Evolutionary conservation across 257 asterid genomes (phyloP).

Genomic region (Paraleonurus japonicus): DNA sequence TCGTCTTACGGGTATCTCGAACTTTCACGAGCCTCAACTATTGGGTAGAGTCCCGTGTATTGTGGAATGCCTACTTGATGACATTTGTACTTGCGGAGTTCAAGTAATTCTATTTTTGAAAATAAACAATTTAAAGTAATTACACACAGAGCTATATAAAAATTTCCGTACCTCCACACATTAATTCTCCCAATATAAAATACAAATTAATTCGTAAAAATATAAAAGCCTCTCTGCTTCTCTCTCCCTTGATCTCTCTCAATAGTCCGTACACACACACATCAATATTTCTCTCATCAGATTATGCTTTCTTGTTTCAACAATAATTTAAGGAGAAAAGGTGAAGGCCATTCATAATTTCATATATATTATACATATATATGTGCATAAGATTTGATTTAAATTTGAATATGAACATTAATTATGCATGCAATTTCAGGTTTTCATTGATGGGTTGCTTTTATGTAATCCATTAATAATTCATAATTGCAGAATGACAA

Average conservation of each 20-base stretch:
- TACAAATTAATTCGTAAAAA: not conserved
- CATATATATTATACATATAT: not conserved
- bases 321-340: slow-evolving; percentile 11
- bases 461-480: slow-evolving; percentile 31
- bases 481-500: slow-evolving; percentile 46
- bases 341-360: slow-evolving; percentile 16
- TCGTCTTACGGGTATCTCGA: too few relatives aligned
- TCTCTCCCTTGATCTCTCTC: not conserved
- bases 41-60: too few relatives aligned
- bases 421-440: slow-evolving; percentile 47
- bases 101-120: too few relatives aligned
- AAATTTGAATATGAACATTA: slow-evolving; percentile 21
- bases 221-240: not conserved
- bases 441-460: slow-evolving; percentile 34
- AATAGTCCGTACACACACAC: not conserved
- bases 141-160: not conserved
- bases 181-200: not conserved
- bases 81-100: too few relatives aligned
- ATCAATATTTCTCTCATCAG: not conserved
- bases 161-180: slow-evolving; percentile 18
- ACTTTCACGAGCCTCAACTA: too few relatives aligned
- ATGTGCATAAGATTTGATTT: not conserved
- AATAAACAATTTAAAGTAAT: too few relatives aligned
- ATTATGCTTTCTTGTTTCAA: slow-evolving; percentile 15
- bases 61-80: too few relatives aligned